Conservation (phyloP, 345 rosid species). For the Eucalyptus dawsonii region DNA sequence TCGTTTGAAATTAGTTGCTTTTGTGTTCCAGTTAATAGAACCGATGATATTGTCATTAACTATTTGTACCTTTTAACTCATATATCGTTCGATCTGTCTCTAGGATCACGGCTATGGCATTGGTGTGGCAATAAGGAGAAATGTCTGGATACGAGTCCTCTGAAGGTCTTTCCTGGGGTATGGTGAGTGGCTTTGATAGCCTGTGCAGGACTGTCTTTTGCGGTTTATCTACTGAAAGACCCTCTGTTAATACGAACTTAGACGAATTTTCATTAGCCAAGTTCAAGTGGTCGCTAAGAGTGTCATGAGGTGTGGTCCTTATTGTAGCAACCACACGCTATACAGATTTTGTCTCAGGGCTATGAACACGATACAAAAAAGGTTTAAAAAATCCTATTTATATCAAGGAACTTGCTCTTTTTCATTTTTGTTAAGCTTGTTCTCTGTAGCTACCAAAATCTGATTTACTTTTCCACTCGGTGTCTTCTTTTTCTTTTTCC, state of each 20-base stretch:
- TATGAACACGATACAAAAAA: background rate
- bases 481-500: background rate
- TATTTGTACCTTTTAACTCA: background rate
- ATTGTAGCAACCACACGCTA: background rate
- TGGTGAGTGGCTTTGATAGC: slow-evolving; percentile 37
- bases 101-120: slow-evolving; percentile 84
- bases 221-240: background rate
- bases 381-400: background rate
- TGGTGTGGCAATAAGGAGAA: slow-evolving; percentile 96
- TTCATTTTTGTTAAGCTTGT: background rate
- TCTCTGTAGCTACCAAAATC: background rate
- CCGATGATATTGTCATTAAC: background rate
- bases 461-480: background rate
- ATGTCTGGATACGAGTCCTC: slow-evolving; percentile 73
- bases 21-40: background rate
- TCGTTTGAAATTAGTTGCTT: background rate
- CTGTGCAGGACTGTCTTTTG: background rate
- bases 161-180: slow-evolving; percentile 97
- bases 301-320: background rate
- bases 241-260: background rate
- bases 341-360: background rate
- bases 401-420: background rate
- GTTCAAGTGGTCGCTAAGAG: background rate
- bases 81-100: background rate
- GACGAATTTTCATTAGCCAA: background rate